Percentiles rank a stretch among this genome's conserved stretches.
These are phyloP conservation scores for Vanilla planifolia DNA, from an alignment of 106 monocot genomes.

Conservation along the genomic window DNA sequence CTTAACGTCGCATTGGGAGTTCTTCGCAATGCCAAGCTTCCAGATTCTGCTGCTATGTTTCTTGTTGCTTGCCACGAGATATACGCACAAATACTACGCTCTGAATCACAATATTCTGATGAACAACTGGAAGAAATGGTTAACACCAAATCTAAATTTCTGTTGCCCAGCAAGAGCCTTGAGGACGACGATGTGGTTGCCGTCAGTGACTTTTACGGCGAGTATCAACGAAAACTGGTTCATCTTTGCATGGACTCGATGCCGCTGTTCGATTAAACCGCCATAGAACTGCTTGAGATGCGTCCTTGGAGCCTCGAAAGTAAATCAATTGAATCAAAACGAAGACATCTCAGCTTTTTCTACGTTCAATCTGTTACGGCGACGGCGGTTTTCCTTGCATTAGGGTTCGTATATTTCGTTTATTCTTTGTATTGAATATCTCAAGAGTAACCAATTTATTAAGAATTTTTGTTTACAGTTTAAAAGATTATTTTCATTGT, in stretches of 20 bases:
- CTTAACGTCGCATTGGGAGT: slow-evolving; percentile 75
- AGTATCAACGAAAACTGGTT: slow-evolving; percentile 87
- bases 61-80: slow-evolving; percentile 97
- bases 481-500: too few species aligned
- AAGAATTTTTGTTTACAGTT: too few species aligned
- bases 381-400: too few species aligned
- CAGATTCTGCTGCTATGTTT: slow-evolving; percentile 92
- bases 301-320: not conserved
- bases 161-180: slow-evolving; percentile 49
- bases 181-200: slow-evolving; percentile 49
- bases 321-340: too few species aligned
- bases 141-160: slow-evolving; percentile 20
- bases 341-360: too few species aligned
- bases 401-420: too few species aligned
- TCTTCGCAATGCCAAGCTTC: slow-evolving; percentile 70
- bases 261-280: slow-evolving; percentile 49
- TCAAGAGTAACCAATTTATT: too few species aligned
- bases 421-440: too few species aligned
- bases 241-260: slow-evolving; percentile 89
- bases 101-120: slow-evolving; percentile 10
- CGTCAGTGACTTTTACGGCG: slow-evolving; percentile 72
- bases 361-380: too few species aligned
- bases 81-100: slow-evolving; percentile 31
- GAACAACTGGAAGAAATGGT: slow-evolving; percentile 9
- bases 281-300: not conserved